Percentiles rank a stretch among this genome's conserved stretches.
These are phyloP conservation scores for Chlamydomonas schloesseri DNA, from an alignment of 139 green algal species.

Conservation along the genomic window DNA sequence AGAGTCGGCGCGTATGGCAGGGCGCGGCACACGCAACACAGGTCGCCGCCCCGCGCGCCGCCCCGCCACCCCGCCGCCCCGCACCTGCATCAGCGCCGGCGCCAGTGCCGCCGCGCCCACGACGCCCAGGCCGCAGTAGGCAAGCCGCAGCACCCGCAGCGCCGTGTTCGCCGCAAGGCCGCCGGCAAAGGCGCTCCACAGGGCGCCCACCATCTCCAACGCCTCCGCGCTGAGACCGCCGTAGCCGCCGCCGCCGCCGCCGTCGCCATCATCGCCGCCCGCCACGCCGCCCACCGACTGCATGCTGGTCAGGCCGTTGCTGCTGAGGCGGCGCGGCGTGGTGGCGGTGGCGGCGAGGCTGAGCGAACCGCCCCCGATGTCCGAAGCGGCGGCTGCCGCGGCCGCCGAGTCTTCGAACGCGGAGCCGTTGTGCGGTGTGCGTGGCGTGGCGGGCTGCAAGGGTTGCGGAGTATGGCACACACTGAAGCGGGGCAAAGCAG, in stretches of 20 bases:
- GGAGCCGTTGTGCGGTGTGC: too few relatives aligned
- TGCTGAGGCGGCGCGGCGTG: too few relatives aligned
- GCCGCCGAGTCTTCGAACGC: too few relatives aligned
- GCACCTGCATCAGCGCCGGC: conserved; percentile 33
- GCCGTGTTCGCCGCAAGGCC: conserved; percentile 9
- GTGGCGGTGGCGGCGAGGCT: too few relatives aligned
- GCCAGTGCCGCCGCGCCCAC: conserved; percentile 39
- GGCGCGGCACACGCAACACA: too few relatives aligned
- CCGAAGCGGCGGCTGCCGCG: too few relatives aligned
- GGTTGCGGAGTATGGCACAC: neutral
- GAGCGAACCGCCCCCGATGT: too few relatives aligned
- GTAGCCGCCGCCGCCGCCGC: neutral
- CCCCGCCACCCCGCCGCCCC: neutral
- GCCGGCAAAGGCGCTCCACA: conserved; percentile 30
- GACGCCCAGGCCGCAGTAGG: conserved; percentile 15
- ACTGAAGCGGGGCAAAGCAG: too few relatives aligned
- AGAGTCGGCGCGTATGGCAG: too few relatives aligned
- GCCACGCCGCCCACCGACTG: neutral
- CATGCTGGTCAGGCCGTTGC: too few relatives aligned
- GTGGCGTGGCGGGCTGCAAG: neutral
- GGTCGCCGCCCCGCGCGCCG: too few relatives aligned
- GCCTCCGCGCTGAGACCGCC: neutral
- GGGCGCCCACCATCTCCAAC: conserved; percentile 10
- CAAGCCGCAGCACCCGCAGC: conserved; percentile 32
- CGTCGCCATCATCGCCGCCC: neutral